A percentile compares a stretch with the other conserved stretches of the same genome.
phyloP scores from a whole-genome alignment of 2,329 filamentous ascomycete species.

The Alternaria dauci region DNA sequence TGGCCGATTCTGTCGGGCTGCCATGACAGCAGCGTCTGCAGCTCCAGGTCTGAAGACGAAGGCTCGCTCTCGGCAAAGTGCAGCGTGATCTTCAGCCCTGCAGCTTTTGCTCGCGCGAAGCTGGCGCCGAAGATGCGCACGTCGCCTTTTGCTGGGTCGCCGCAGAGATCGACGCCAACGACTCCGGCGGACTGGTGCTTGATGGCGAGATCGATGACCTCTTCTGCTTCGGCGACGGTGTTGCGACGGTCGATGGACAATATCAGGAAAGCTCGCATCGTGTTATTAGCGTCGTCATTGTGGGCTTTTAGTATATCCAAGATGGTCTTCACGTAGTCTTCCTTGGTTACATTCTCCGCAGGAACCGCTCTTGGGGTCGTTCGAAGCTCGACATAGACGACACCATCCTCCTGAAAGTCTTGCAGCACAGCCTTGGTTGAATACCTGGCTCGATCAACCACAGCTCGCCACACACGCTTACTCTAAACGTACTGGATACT shows the following conservation, averaged over 20 bases:
- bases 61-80: conserved; percentile 78
- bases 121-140: conserved; percentile 67
- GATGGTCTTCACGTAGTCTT: conserved; percentile 71
- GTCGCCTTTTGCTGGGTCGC: conserved; percentile 72
- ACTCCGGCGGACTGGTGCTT: conserved; percentile 64
- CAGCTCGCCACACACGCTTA: neutral
- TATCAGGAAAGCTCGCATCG: conserved; percentile 71
- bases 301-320: conserved; percentile 68
- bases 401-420: conserved; percentile 72
- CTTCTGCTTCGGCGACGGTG: conserved; percentile 64
- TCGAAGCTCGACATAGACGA: conserved; percentile 80
- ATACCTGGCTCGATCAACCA: conserved; percentile 49
- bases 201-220: conserved; percentile 70
- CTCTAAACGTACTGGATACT: conserved; percentile 66
- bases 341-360: conserved; percentile 63
- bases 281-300: conserved; percentile 47
- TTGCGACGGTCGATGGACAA: conserved; percentile 77
- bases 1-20: conserved; percentile 76
- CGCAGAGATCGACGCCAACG: conserved; percentile 81
- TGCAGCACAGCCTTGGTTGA: conserved; percentile 68
- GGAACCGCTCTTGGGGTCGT: conserved; percentile 76
- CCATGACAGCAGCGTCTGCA: conserved; percentile 71
- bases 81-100: conserved; percentile 71
- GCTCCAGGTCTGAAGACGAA: conserved; percentile 67
- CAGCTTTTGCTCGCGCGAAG: conserved; percentile 64